Percentiles rank a stretch among this genome's conserved stretches.
phyloP scores from a whole-genome alignment of 768 basidiomycete genomes.

The Boletus sp. region DNA sequence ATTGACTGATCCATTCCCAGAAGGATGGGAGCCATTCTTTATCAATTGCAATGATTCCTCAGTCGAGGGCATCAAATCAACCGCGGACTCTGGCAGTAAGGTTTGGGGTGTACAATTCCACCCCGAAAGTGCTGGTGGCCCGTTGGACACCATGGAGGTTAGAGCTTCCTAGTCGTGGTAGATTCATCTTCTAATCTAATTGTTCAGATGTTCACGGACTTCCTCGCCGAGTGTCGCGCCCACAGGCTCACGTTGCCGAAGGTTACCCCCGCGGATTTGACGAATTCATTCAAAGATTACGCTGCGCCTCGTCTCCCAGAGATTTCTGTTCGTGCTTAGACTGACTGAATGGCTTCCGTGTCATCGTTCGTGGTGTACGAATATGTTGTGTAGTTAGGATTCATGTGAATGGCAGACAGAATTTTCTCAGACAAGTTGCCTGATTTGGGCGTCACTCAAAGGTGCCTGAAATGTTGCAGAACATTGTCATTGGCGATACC shows the following conservation, averaged over 20 bases:
- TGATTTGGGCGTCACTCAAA: slow-evolving; percentile 6
- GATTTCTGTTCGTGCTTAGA: slow-evolving; percentile 32
- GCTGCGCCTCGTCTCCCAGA: slow-evolving; percentile 18
- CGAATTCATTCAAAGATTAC: slow-evolving; percentile 17
- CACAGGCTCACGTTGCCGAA: slow-evolving; percentile 41
- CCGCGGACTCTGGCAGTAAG: slow-evolving; percentile 80
- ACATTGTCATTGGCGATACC: background rate
- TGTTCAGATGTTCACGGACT: slow-evolving; percentile 89
- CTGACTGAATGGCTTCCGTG: background rate
- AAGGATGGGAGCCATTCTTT: slow-evolving; percentile 98
- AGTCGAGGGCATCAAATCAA: slow-evolving; percentile 98
- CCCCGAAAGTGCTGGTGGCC: slow-evolving; percentile 97
- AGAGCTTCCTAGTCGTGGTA: slow-evolving; percentile 16
- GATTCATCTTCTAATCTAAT: background rate
- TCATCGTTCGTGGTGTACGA: slow-evolving; percentile 12
- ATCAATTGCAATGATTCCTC: slow-evolving; percentile 99
- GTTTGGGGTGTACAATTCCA: slow-evolving; percentile 99
- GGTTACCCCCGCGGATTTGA: slow-evolving; percentile 14
- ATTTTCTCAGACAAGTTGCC: slow-evolving; percentile 2
- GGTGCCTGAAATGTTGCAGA: too few species aligned
- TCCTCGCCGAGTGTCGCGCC: slow-evolving; percentile 75
- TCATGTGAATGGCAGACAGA: background rate
- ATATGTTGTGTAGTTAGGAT: background rate
- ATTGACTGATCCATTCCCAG: slow-evolving; percentile 92
- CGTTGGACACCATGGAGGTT: slow-evolving; percentile 96